Evolutionary conservation across 2,329 filamentous ascomycete species (phyloP), one percentile per base, ranked within the genome.

Genomic region (Lasiodiplodia hormozganensis): DNA sequence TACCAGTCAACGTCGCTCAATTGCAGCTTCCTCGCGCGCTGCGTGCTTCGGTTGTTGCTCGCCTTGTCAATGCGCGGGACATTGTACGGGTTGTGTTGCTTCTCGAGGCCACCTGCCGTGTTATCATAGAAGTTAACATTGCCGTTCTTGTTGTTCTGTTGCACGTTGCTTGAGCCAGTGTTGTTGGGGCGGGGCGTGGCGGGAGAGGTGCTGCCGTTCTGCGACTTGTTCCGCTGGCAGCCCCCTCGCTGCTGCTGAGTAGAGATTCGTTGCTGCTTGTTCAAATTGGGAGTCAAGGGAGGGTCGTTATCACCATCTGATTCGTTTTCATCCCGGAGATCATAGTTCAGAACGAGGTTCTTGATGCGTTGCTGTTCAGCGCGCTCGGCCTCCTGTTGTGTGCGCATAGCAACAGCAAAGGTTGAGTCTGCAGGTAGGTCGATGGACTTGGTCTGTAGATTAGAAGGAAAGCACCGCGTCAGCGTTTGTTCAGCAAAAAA

Each of bases 361-460:
- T 99, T 99, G 88, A 99, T 99, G 71, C 96, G 92, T 79, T 97
- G 94, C 79, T 99, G 95, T 79, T 99, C 96, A 77, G 97, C 96
- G 65, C 92, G 91, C 78, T 98, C 95, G 2, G 94, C 95, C 81
- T 96, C 92, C 78, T 97, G 94, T 82, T 98, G 94, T 70, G 88
- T 94, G 78, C 93, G 96, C 94, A 99, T 96, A 53, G 96, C 96
- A 72, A 98, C 88, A 6, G 96, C 96, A 81, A 99, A 97, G 62
- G 89, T 94, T 0, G 96, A 98, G 78, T 99, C 92, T 2, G 95
- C 90, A 11, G 92, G 92, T 58, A 98, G 84, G 75, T 96, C 94
- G 73, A 98, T 94, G 6, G 92, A 96, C 62, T 92, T 92, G 25
- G 95, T 97, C 92, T 96, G 74, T 14, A 14, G 7, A 52, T 38